phyloP scores from a whole-genome alignment of 2,329 filamentous ascomycete species.

The Calonectria montana region DNA sequence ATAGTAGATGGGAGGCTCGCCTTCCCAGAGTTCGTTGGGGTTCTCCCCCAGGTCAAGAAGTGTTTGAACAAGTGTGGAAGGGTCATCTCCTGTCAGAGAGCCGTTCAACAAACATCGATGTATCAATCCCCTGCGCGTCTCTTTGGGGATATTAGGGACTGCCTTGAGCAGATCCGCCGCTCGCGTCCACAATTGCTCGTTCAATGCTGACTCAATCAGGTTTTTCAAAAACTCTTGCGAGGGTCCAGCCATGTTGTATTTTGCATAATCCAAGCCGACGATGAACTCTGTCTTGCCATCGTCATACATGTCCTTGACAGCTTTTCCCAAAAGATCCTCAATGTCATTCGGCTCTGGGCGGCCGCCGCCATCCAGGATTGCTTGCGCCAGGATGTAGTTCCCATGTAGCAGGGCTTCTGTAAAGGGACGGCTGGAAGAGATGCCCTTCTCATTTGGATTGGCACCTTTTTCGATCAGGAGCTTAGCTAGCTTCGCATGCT shows the following conservation, averaged over 20 bases:
- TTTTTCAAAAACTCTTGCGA: conserved; percentile 35
- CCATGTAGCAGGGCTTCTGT: conserved; percentile 39
- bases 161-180: conserved; percentile 41
- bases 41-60: conserved; percentile 40
- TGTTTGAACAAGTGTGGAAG: conserved; percentile 38
- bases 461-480: conserved; percentile 41
- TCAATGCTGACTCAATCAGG: conserved; percentile 35
- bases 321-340: conserved; percentile 32
- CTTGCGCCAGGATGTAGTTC: conserved; percentile 36
- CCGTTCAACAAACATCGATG: conserved; percentile 36
- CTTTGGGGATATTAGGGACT: conserved; percentile 31
- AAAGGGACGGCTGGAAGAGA: conserved; percentile 34
- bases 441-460: conserved; percentile 41
- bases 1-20: conserved; percentile 41
- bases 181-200: conserved; percentile 39
- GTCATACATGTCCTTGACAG: conserved; percentile 39
- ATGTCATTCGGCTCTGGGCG: conserved; percentile 39
- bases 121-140: conserved; percentile 36
- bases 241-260: conserved; percentile 37
- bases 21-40: conserved; percentile 40
- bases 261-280: conserved; percentile 36
- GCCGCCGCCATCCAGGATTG: conserved; percentile 39
- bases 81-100: conserved; percentile 38
- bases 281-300: conserved; percentile 41
- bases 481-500: conserved; percentile 39